Evolutionary conservation across 2,329 filamentous ascomycete species (phyloP).

Genomic region (Neophaeococcomyces mojaviensis): DNA sequence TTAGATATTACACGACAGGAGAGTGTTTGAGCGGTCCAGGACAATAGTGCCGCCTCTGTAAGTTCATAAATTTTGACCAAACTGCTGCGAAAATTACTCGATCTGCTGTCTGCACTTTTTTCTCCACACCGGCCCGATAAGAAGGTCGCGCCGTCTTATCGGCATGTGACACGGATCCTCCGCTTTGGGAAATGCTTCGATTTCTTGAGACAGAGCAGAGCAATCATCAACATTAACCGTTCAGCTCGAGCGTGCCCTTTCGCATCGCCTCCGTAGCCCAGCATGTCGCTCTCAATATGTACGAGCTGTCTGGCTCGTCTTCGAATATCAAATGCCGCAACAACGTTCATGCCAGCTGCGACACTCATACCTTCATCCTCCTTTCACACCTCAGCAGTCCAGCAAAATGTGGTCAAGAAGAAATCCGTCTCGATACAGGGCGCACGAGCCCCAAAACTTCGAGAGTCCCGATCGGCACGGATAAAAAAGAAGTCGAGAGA

Average conservation of each 20-base stretch:
- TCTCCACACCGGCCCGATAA: neutral
- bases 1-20: no score
- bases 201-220: neutral
- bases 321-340: slow-evolving; percentile 2
- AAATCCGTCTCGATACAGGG: slow-evolving; percentile 32
- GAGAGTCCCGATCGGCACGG: slow-evolving; percentile 33
- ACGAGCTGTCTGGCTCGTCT: slow-evolving; percentile 9
- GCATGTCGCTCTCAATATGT: slow-evolving; percentile 10
- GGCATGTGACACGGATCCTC: slow-evolving; percentile 2
- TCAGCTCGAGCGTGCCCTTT: neutral
- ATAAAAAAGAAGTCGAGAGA: slow-evolving; percentile 38
- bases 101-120: neutral
- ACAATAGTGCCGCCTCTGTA: no score
- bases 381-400: slow-evolving; percentile 40
- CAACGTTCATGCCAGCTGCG: neutral
- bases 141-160: slow-evolving; percentile 3
- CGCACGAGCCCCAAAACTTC: slow-evolving; percentile 27
- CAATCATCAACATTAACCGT: neutral
- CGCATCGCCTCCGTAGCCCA: neutral
- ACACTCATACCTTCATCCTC: slow-evolving; percentile 11
- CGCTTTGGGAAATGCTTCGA: neutral
- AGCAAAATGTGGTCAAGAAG: slow-evolving; percentile 36
- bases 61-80: no score
- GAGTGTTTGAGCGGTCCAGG: no score
- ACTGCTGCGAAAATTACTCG: neutral